A percentile compares a stretch with the other conserved stretches of the same genome.
Evolutionary conservation across 225 moss, liverwort and hornwort species (phyloP).

Genomic region (Pleurozium schreberi): DNA sequence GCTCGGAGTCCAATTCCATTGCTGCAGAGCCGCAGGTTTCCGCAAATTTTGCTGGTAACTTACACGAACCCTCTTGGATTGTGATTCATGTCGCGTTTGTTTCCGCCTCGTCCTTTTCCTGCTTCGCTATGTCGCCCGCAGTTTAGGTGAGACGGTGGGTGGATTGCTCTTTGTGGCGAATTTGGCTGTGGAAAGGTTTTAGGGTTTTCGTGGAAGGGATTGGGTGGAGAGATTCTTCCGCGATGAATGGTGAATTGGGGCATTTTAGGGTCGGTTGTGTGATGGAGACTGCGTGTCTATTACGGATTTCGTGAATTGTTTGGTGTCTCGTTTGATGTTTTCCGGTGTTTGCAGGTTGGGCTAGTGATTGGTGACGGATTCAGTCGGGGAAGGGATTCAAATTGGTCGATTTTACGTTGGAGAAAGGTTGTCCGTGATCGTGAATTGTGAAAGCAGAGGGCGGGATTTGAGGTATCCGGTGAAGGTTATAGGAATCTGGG

Average conservation of each 20-base stretch:
- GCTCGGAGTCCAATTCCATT: background rate
- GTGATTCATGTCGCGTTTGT: background rate
- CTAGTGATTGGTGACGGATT: background rate
- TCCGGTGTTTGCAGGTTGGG: background rate
- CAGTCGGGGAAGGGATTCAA: background rate
- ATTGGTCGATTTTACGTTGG: background rate
- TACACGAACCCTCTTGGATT: background rate
- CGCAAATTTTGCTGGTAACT: background rate
- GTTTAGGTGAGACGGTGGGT: background rate
- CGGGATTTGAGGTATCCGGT: background rate
- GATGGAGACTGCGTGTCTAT: background rate
- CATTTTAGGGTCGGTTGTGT: background rate
- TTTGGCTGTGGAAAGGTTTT: background rate
- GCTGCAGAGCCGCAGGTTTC: background rate
- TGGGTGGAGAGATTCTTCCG: background rate
- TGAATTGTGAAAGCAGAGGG: background rate
- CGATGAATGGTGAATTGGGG: background rate
- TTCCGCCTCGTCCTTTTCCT: background rate
- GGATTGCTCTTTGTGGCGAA: background rate
- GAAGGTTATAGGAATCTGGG: background rate
- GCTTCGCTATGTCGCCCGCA: background rate
- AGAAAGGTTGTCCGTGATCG: background rate
- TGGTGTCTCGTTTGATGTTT: background rate
- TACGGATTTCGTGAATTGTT: background rate
- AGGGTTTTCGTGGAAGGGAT: background rate